phyloP scores from a whole-genome alignment of 768 basidiomycete genomes.

The Serpula lacrymans region DNA sequence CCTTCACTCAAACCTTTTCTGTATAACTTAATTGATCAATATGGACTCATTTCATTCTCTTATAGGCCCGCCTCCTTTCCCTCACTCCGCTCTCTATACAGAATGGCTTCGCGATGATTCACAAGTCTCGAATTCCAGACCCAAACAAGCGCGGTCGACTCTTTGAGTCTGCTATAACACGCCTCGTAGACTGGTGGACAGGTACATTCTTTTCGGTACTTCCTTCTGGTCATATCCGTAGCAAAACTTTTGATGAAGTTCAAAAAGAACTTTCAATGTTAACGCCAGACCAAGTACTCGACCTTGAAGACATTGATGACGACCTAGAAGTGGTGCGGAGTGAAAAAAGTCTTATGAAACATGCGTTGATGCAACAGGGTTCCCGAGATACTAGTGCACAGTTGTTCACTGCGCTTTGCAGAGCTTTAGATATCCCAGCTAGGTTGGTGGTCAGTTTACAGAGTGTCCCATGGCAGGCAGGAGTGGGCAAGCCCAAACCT shows the following conservation, averaged over 20 bases:
- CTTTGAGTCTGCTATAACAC: constrained; percentile 78
- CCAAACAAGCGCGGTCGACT: constrained; percentile 76
- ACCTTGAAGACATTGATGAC: constrained; percentile 37
- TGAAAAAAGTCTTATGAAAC: constrained; percentile 90
- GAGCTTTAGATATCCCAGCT: constrained; percentile 82
- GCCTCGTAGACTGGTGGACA: constrained; percentile 85
- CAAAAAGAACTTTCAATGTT: constrained; percentile 35
- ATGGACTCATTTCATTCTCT: constrained; percentile 6
- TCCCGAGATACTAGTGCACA: constrained; percentile 86
- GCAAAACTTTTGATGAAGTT: constrained; percentile 74
- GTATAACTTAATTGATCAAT: constrained; percentile 7
- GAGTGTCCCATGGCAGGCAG: constrained; percentile 85
- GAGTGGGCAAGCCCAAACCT: constrained; percentile 54
- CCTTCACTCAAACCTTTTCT: not conserved
- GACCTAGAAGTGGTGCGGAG: constrained; percentile 70
- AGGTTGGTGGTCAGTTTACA: constrained; percentile 89
- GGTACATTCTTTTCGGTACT: constrained; percentile 63
- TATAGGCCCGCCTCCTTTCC: constrained; percentile 84
- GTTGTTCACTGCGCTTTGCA: constrained; percentile 86
- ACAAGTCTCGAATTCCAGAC: constrained; percentile 79
- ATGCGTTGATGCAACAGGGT: constrained; percentile 75
- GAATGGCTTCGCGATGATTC: constrained; percentile 76
- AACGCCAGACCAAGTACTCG: constrained; percentile 27
- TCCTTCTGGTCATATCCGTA: constrained; percentile 66
- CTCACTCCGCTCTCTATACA: constrained; percentile 79